Base-by-base conservation (phyloP, 176 grass and related monocot species). In the Eremochloa ophiuroides region DNA sequence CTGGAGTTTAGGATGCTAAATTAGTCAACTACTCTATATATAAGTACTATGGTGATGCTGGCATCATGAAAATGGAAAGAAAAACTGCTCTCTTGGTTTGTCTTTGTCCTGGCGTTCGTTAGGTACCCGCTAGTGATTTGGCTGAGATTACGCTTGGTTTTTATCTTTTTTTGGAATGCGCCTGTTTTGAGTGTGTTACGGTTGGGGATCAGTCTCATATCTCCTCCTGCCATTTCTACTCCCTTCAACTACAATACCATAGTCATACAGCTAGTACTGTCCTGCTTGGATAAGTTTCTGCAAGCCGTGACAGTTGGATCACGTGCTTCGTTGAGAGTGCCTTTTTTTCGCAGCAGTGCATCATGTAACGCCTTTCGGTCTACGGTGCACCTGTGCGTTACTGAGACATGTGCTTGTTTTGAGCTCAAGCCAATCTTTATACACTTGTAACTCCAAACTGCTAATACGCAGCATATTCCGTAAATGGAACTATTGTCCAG, bases 111-210 rank as follows among this genome's bases (percentile, higher is more conserved):
- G 22, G 12, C 75, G 38, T 22, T 80, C 18, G 23, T 83, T 85
- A 79, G 26, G 78, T 69, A 62, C 23, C 55, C 69, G 62, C 69
- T 48, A 53, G 65, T 22, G 72, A 66, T 83, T 75, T 84, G 25
- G 51, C 31, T 71, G 69, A 67, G 79, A 69, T 50, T 46, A 51
- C 18, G 46, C 62, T 11, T 28, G 10, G 16, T 28, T 17, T 46
- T 30, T 46, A 17, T 42, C n/a, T n/a, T n/a, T 18, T 72, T 72
- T 72, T 44, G 26, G 22, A 62, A 29, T 62, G 13, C 13, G 12
- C 60, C 26, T 15, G 60, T 62, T 62, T 29, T 29, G 12, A 46
- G 7, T 46, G 41, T 46, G 8, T 12, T 25, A 69, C 0, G 12
- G 6, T 44, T 39, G 39, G 38, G 40, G 40, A 44, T 71, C 68